phyloP scores from a whole-genome alignment of 1,284 basidiomycete genomes.

The Malassezia pachydermatis region DNA sequence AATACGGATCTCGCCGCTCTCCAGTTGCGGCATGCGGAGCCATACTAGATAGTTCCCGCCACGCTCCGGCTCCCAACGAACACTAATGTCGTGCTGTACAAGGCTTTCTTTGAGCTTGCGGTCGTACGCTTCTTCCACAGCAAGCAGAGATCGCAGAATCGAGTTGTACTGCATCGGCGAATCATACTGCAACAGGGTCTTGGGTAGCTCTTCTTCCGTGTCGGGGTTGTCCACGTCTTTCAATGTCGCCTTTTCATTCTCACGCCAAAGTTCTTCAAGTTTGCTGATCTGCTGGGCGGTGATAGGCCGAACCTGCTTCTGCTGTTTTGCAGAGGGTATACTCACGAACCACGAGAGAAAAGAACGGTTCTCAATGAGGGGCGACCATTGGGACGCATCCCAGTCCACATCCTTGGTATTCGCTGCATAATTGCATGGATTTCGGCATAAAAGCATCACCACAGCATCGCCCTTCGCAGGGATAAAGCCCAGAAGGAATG shows the following conservation, averaged over 20 bases:
- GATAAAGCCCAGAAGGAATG: conserved; percentile 97
- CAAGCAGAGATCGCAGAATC: conserved; percentile 94
- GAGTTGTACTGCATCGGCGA: conserved; percentile 99
- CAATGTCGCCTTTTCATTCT: conserved; percentile 83
- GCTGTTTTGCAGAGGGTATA: conserved; percentile 86
- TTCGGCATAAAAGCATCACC: conserved; percentile 95
- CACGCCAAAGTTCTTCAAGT: conserved; percentile 94
- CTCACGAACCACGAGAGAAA: conserved; percentile 99
- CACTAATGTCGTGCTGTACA: conserved; percentile 88
- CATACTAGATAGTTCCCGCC: conserved; percentile 97
- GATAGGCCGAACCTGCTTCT: conserved; percentile 85
- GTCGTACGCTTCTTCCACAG: conserved; percentile 99
- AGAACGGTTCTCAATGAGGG: conserved; percentile 91
- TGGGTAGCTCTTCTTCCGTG: conserved; percentile 65
- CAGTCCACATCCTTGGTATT: conserved; percentile 90
- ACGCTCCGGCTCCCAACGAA: conserved; percentile 68
- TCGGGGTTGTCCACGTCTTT: conserved; percentile 91
- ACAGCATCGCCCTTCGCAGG: conserved; percentile 98
- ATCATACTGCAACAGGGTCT: conserved; percentile 72
- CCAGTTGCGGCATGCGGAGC: conserved; percentile 89
- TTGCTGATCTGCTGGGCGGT: conserved; percentile 93
- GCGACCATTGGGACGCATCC: conserved; percentile 96
- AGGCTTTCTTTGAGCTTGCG: conserved; percentile 95
- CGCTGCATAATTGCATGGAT: conserved; percentile 86
- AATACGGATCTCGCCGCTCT: conserved; percentile 91